phyloP scores from a whole-genome alignment of 805 yeast species.

The Candida gorgasii region DNA sequence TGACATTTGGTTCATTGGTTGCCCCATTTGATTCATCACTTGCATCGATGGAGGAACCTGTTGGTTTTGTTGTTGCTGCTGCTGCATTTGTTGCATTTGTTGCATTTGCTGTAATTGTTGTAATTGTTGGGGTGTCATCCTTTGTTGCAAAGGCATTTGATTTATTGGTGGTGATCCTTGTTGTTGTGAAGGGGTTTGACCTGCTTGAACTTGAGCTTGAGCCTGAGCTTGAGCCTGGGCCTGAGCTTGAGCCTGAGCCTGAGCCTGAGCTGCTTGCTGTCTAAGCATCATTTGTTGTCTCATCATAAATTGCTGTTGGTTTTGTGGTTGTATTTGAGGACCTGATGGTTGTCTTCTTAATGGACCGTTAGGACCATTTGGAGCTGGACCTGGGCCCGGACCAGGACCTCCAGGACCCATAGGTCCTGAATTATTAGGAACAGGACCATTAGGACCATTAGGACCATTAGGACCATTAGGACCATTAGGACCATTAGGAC shows the following conservation, averaged over 20 bases:
- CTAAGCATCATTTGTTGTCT: conserved; percentile 28
- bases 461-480: conserved; percentile 1
- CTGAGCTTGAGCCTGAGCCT: conserved; percentile 11
- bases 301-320: conserved; percentile 27
- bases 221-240: conserved; percentile 15
- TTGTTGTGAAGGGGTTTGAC: conserved; percentile 8
- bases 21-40: conserved; percentile 6
- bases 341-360: conserved; percentile 5
- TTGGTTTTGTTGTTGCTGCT: conserved; percentile 8
- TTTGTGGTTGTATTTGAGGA: conserved; percentile 27
- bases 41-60: conserved; percentile 9
- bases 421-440: background rate
- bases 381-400: conserved; percentile 2
- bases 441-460: conserved; percentile 1
- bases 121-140: conserved; percentile 5
- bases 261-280: conserved; percentile 18
- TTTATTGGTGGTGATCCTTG: conserved; percentile 11
- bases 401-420: conserved; percentile 1
- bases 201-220: conserved; percentile 13
- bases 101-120: conserved; percentile 11
- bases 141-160: conserved; percentile 9
- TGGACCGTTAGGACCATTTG: conserved; percentile 3
- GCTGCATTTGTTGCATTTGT: background rate
- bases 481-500: conserved; percentile 1
- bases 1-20: conserved; percentile 5